A percentile compares a stretch with the other conserved stretches of the same genome.
These are phyloP conservation scores for Vitis hybrid DNA, from an alignment of 177 flowering plant genomes.

Conservation along the genomic window DNA sequence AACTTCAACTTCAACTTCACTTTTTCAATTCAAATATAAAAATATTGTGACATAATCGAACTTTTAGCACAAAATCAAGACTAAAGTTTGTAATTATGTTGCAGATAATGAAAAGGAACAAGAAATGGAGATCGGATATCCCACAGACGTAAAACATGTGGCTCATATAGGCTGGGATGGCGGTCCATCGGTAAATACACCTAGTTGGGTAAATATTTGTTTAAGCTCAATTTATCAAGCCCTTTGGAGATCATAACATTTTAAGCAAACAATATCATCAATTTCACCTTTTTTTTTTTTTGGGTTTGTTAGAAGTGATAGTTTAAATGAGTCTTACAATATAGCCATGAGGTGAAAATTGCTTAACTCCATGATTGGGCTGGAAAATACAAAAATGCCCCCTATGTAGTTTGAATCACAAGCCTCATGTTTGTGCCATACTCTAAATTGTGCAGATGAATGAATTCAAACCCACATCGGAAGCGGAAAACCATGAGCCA, in stretches of 20 bases:
- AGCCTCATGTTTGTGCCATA: not conserved
- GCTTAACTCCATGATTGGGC: too few species aligned
- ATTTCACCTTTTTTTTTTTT: too few species aligned
- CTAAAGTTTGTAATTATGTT: not conserved
- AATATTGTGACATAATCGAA: too few species aligned
- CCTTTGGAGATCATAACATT: not conserved
- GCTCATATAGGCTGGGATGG: constrained; percentile 83
- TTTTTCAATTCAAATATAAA: not conserved
- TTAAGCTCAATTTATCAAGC: too few species aligned
- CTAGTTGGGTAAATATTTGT: constrained; percentile 51
- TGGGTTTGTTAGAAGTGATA: too few species aligned
- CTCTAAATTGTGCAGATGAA: constrained; percentile 42
- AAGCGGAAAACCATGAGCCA: too few species aligned
- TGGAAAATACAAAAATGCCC: too few species aligned
- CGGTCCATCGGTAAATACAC: constrained; percentile 45
- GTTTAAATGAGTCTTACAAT: too few species aligned
- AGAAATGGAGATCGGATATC: constrained; percentile 67
- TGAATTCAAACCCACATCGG: constrained; percentile 26
- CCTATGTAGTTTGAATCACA: too few species aligned
- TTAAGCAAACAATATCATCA: too few species aligned
- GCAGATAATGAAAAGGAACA: constrained; percentile 59
- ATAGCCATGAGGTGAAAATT: too few species aligned
- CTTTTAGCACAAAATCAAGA: not conserved
- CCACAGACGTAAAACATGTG: constrained; percentile 84
- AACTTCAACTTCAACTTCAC: not conserved